Percentiles rank a stretch among this genome's conserved stretches.
These are phyloP conservation scores for Basidiobolus meristosporus DNA, from an alignment of 371 early-diverging fungal genomes.

Conservation along the genomic window DNA sequence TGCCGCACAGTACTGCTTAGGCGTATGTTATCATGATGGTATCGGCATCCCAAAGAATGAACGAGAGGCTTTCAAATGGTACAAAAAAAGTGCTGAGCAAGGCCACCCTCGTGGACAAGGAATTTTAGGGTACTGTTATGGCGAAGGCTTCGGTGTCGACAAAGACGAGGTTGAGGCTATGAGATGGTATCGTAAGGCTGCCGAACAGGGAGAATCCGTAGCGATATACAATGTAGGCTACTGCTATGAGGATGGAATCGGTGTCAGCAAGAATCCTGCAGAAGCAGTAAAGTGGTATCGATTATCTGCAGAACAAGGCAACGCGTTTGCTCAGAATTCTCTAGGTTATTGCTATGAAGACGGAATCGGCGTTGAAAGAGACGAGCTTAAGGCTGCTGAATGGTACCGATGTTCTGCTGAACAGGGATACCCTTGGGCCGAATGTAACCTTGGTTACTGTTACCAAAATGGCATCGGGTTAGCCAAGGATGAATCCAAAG, in stretches of 20 bases:
- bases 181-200: slow-evolving; percentile 40
- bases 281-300: slow-evolving; percentile 34
- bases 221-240: slow-evolving; percentile 66
- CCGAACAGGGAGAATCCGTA: slow-evolving; percentile 32
- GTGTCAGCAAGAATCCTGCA: slow-evolving; percentile 26
- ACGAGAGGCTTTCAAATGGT: slow-evolving; percentile 4
- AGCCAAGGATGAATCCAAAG: slow-evolving; percentile 21
- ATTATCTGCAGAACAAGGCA: slow-evolving; percentile 14
- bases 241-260: slow-evolving; percentile 63
- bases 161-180: slow-evolving; percentile 35
- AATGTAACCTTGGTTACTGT: slow-evolving; percentile 58
- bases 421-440: slow-evolving; percentile 51
- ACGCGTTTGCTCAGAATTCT: slow-evolving; percentile 57
- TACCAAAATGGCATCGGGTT: slow-evolving; percentile 55
- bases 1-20: slow-evolving; percentile 7
- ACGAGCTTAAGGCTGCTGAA: slow-evolving; percentile 29
- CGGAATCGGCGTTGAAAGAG: slow-evolving; percentile 43
- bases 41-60: slow-evolving; percentile 1
- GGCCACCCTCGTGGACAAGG: slow-evolving; percentile 43
- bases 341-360: slow-evolving; percentile 63
- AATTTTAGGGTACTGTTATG: slow-evolving; percentile 63
- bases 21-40: slow-evolving; percentile 5
- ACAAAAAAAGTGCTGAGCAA: slow-evolving; percentile 13
- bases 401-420: slow-evolving; percentile 54
- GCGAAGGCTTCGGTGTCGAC: slow-evolving; percentile 51